Evolutionary conservation across 495 filamentous ascomycete genomes (phyloP).

Genomic region (Tetracladium marchalianum): DNA sequence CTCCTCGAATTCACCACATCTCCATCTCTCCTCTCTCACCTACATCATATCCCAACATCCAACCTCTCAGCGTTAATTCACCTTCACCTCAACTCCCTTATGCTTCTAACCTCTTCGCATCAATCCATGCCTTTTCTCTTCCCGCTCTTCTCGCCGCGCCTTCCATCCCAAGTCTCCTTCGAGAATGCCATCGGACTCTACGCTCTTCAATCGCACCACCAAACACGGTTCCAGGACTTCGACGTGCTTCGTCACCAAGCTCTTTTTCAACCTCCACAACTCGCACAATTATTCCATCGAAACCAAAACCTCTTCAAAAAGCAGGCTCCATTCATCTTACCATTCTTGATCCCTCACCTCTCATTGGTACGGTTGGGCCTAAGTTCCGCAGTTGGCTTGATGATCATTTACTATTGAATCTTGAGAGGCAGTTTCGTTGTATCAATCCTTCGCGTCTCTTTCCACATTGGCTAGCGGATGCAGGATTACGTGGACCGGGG

Average conservation of each 20-base stretch:
- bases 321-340: constrained; percentile 32
- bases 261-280: constrained; percentile 1
- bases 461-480: constrained; percentile 32
- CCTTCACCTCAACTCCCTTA: constrained; percentile 16
- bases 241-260: not conserved
- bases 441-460: constrained; percentile 32
- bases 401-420: constrained; percentile 32
- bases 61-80: constrained; percentile 9
- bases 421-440: constrained; percentile 34
- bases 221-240: too few relatives aligned
- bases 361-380: constrained; percentile 31
- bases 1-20: constrained; percentile 14
- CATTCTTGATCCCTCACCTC: constrained; percentile 36
- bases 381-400: constrained; percentile 37
- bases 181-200: constrained; percentile 17
- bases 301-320: constrained; percentile 8
- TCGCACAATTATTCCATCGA: not conserved
- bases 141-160: constrained; percentile 13
- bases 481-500: constrained; percentile 18
- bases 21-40: constrained; percentile 11
- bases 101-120: constrained; percentile 12
- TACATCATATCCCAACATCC: constrained; percentile 12
- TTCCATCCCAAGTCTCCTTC: constrained; percentile 15
- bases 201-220: not conserved
- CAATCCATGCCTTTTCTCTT: constrained; percentile 13